Base-by-base conservation (phyloP, 306 rosid species). In the Sesbania bispinosa region DNA sequence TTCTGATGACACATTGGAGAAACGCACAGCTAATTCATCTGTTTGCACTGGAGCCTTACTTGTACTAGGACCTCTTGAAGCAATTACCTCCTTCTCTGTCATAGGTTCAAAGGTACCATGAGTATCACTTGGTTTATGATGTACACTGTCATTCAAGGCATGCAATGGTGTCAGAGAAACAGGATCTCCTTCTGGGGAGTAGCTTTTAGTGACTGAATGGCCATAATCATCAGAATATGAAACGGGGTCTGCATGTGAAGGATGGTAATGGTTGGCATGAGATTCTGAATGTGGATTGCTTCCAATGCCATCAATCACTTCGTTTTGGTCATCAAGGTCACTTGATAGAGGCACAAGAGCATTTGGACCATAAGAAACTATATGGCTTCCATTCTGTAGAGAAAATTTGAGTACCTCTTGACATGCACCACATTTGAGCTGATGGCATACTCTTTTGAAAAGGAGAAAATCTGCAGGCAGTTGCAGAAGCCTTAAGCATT, bases 391-490 rank as follows among this genome's bases (percentile, higher is more conserved):
- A 63, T 75, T 80, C 57, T 74, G 70, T 53, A 95, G 85, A 11
- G 93, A 86, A 78, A 91, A 91, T 74, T 88, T 75, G 29, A 95
- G 96, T 32, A 89, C 86, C 83, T 89, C 84, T 19, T 80, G 90
- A 82, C 99, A 95, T 43, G 87, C 79, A 58, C 97, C 96, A 15
- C 99, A 95, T 64, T 79, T 84, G 57, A 95, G 86, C 57, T 66
- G 80, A 75, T 88, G 92, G 59, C 62, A 65, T 52, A 73, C 89
- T 86, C 85, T 85, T 74, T 87, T 89, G 30, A 86, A 85, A 54
- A 85, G 86, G 61, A 91, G 93, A 79, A 95, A 91, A 75, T 91
- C 97, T 18, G 88, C 88, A 14, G 99, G 99, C 20, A 95, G 59
- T 79, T 85, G 97, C 69, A 95, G 81, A 11, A 84, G 78, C 32